These are phyloP conservation scores for Hortiboletus rubellus DNA, from an alignment of 1,284 basidiomycete species.

Conservation along the genomic window DNA sequence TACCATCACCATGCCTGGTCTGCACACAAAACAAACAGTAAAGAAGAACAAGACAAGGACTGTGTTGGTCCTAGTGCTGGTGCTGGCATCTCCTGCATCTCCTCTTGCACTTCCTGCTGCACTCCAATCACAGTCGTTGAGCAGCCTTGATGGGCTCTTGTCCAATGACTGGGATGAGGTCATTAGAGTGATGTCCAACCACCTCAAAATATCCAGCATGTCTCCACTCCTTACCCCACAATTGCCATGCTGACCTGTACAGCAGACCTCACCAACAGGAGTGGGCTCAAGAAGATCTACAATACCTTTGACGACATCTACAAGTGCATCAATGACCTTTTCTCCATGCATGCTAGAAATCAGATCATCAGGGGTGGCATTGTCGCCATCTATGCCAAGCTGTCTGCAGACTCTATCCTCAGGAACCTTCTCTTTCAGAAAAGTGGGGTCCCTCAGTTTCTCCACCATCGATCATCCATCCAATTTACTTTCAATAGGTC, in stretches of 20 bases:
- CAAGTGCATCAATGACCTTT: constrained; percentile 47
- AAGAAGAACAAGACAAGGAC: constrained; percentile 27
- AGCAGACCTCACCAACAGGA: constrained; percentile 53
- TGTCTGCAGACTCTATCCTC: constrained; percentile 59
- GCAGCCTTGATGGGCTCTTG: constrained; percentile 24
- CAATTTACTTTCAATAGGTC: constrained; percentile 37
- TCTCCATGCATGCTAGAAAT: constrained; percentile 38
- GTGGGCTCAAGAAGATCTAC: constrained; percentile 62
- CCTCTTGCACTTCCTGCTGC: constrained; percentile 12
- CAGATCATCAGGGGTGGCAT: constrained; percentile 52
- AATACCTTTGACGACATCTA: constrained; percentile 53
- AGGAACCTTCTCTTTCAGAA: constrained; percentile 56
- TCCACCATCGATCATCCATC: not conserved
- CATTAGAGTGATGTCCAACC: constrained; percentile 47
- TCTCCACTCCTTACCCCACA: not conserved
- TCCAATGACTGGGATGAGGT: constrained; percentile 50
- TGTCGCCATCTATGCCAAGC: constrained; percentile 60
- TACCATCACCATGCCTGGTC: constrained; percentile 33
- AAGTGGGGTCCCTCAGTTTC: constrained; percentile 39
- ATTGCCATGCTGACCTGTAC: not conserved
- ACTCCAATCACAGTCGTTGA: constrained; percentile 11
- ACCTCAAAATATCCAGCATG: constrained; percentile 55
- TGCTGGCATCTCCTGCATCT: not conserved
- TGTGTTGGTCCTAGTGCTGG: not conserved
- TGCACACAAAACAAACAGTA: constrained; percentile 24